Evolutionary conservation across 1,284 basidiomycete species (phyloP), one percentile per base, ranked within the genome.

Genomic region (Naganishia liquefaciens): DNA sequence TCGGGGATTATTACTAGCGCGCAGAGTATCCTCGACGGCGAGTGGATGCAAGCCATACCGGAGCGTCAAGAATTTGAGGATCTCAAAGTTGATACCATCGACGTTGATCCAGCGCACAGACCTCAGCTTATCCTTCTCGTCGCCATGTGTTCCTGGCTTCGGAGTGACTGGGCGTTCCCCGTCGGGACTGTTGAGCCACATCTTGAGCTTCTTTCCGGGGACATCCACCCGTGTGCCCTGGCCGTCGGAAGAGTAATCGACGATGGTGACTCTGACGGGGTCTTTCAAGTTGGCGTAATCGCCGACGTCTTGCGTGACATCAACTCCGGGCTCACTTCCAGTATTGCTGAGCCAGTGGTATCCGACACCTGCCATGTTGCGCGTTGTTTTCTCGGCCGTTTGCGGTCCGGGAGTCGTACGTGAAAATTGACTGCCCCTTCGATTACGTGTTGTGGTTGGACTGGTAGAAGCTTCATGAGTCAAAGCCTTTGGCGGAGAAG

Each of bases 321-420:
- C 76, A n/a, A 79, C 77, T 67, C 78, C 78, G 3, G 77, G 78
- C 65, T 79, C 78, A 63, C 76, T 74, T 13, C 78, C 78, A n/a
- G 77, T 78, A n/a, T 76, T 67, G 23, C 53, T 58, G n/a, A 77
- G 65, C 74, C 75, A 77, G 23, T 69, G 67, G 66, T 76, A 75
- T 17, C 63, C 47, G 30, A 60, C 57, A 9, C 57, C 57, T 11
- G 57, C 57, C 57, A 60, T 60, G 40, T 60, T 60, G 13, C 46
- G 46, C 30, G 37, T 60, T 17, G 57, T 49, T 21, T 21, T 25
- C 21, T 47, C 43, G n/a, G 2, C 28, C 43, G 55, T 49, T 17
- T 28, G 19, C 13, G 55, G 55, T 5, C 19, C 46, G 6, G 57
- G 37, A 23, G 46, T 49, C 1, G 46, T 49, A 21, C 27, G 57